Percentiles rank a stretch among this genome's conserved stretches.
Evolutionary conservation across 805 yeast genomes (phyloP).

Genomic region (Kazachstania martiniae): DNA sequence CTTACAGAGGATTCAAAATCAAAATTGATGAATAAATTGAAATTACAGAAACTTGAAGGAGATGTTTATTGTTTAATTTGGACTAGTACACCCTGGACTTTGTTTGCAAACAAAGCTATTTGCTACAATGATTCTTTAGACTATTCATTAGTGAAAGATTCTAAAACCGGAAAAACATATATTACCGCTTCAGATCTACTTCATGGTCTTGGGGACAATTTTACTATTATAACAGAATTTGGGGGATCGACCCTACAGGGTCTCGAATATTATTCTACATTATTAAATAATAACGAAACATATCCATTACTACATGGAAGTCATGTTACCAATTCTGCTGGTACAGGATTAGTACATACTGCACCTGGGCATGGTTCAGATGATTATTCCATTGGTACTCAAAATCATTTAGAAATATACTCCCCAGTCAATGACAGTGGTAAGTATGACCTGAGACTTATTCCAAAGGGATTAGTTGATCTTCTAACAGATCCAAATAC

Average conservation of each 20-base stretch:
- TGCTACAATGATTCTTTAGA: slow-evolving; percentile 49
- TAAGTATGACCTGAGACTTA: slow-evolving; percentile 43
- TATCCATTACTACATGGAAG: slow-evolving; percentile 62
- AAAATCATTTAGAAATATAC: slow-evolving; percentile 43
- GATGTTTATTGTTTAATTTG: slow-evolving; percentile 49
- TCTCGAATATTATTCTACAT: slow-evolving; percentile 45
- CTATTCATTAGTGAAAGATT: slow-evolving; percentile 41
- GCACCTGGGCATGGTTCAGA: slow-evolving; percentile 98
- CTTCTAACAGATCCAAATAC: slow-evolving; percentile 9
- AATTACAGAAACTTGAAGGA: slow-evolving; percentile 1
- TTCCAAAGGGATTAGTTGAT: slow-evolving; percentile 9
- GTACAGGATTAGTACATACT: slow-evolving; percentile 93
- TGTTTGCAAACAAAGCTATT: slow-evolving; percentile 78
- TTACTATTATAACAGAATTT: slow-evolving; percentile 20
- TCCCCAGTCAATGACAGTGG: slow-evolving; percentile 81
- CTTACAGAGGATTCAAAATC: slow-evolving; percentile 23
- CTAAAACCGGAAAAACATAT: slow-evolving; percentile 32
- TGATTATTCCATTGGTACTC: slow-evolving; percentile 65
- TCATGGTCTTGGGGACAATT: slow-evolving; percentile 24
- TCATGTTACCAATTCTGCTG: slow-evolving; percentile 72
- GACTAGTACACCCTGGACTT: slow-evolving; percentile 99
- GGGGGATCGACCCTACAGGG: slow-evolving; percentile 35
- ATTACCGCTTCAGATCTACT: slow-evolving; percentile 48
- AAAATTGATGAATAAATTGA: slow-evolving; percentile 3
- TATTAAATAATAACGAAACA: slow-evolving; percentile 29